Evolutionary conservation across 306 rosid genomes (phyloP).

Genomic region (Cucumis cinereus): DNA sequence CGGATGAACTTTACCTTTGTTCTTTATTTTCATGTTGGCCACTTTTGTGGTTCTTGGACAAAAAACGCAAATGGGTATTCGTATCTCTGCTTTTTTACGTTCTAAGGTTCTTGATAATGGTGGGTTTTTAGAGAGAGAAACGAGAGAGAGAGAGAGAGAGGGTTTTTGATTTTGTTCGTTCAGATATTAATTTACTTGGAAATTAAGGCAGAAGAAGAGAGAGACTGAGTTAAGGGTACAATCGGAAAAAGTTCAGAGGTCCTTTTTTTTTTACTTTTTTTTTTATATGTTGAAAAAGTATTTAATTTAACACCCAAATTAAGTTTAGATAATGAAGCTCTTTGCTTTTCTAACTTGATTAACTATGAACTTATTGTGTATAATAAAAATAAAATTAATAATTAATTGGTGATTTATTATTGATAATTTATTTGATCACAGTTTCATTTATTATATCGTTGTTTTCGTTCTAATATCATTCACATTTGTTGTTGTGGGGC

Average conservation of each 20-base stretch:
- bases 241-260: not conserved
- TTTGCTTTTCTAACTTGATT: too few relatives aligned
- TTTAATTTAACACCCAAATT: too few relatives aligned
- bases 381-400: too few relatives aligned
- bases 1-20: conserved; percentile 53
- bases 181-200: conserved; percentile 8
- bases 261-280: too few relatives aligned
- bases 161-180: not conserved
- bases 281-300: too few relatives aligned
- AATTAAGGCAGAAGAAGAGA: conserved; percentile 1
- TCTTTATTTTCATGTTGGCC: conserved; percentile 40
- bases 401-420: too few relatives aligned
- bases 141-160: conserved; percentile 2
- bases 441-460: too few relatives aligned
- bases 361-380: too few relatives aligned
- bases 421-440: too few relatives aligned
- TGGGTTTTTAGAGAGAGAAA: not conserved
- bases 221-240: not conserved
- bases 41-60: not conserved
- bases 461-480: too few relatives aligned
- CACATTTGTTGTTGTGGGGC: too few relatives aligned
- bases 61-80: not conserved
- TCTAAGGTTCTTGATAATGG: not conserved
- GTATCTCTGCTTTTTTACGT: not conserved
- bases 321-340: too few relatives aligned